Evolutionary conservation across 441 rosid species (phyloP), one percentile per base, ranked within the genome.

Genomic region (Melastoma candidum): DNA sequence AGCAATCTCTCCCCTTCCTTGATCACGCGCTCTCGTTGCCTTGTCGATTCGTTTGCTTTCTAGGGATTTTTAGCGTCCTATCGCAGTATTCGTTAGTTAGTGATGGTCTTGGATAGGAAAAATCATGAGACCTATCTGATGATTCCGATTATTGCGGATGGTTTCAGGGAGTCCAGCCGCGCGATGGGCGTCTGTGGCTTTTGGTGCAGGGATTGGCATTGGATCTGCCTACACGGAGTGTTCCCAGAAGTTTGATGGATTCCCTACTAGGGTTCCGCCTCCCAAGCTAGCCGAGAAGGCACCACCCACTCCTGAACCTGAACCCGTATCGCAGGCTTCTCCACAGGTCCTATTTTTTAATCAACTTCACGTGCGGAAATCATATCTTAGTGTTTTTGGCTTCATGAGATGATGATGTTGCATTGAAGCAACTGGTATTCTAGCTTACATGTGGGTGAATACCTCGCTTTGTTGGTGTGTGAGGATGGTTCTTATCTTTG

Each of bases 151-250:
- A 17, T 11, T 52, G 41, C 10, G 14, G 25, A 4, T 41, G 13
- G 6, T 47, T 26, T 39, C 67, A 92, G 96, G 96, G 79, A 83
- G 83, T 64, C 96, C 94, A 1, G 82, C 66, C 56, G 70, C 80
- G 51, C 83, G 92, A 52, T 83, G 90, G 96, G 88, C 94, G 13
- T 77, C 94, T 47, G 70, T 88, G 53, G 94, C 97, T 26, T 84
- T 92, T 52, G 93, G 96, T 62, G 93, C 98, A 56, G 96, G 98
- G 48, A 53, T 82, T 47, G 95, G 96, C 54, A 73, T 85, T 74
- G 98, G 96, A 44, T 87, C 95, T 49, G 88, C 97, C 12, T 87
- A 83, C 67, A 52, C 83, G 0, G 95, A 87, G 44, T 87, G 90
- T 66, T 75, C 83, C 67, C 83, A 53, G 50, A 54, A 71, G 53